Evolutionary conservation across 805 yeast species (phyloP), one percentile per base, ranked within the genome.

Genomic region (Priceomyces castillae): DNA sequence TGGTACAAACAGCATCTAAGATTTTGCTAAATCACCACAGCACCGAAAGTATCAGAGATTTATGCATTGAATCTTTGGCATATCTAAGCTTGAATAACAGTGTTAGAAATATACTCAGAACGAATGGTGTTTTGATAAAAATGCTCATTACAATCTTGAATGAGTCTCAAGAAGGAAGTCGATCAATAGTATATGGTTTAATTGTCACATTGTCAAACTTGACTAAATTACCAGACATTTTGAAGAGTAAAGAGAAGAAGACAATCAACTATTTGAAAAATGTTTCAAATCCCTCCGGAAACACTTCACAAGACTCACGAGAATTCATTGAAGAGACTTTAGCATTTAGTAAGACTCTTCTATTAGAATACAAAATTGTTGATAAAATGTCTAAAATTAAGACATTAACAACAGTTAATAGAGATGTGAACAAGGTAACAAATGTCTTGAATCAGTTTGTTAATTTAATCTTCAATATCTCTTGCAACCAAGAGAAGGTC

Each of bases 11-110:
- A 4, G 40, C 55, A 18, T 36, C 45, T 11, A 18, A 33, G 1
- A 47, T 48, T 34, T 30, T 56, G 18, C 47, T 42, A 31, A 22
- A 36, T n/a, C 18, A 33, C 20, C 31, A 30, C 2, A 22, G 35
- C n/a, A 39, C 41, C 19, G 37, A 44, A 7, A 43, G 40, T 7
- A 37, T 40, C 19, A 23, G 47, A 16, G 62, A 58, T 18, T 46
- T 48, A 39, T 41, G 47, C 9, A 51, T 77, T 16, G 83, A 78
- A 57, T 79, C 76, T 1, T 53, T 78, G 31, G 77, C 82, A 5
- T 77, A 76, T 43, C 52, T 78, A n/a, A 68, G 73, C 2, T 57
- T 76, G 30, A 70, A 67, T 43, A 47, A 58, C 9, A 44, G 57
- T 3, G 51, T 69, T 4, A 67, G 66, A 41, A 52, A 56, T 10